Conservation (phyloP, 208 protist genomes). For the Leishmania arabica region DNA sequence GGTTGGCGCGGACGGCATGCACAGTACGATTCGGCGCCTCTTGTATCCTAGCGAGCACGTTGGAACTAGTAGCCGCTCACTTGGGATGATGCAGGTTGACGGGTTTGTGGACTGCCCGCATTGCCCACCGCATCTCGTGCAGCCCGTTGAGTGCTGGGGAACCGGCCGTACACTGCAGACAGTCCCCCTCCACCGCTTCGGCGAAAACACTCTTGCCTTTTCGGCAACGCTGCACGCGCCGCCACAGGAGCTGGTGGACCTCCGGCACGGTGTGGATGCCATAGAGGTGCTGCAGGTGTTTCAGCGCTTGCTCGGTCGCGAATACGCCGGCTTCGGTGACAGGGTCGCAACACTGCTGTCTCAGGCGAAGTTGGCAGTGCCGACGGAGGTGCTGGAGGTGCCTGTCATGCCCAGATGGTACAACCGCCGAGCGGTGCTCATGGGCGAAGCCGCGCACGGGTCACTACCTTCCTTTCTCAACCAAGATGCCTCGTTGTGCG, state of each 20-base stretch:
- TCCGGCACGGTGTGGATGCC: slow-evolving; percentile 40
- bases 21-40: slow-evolving; percentile 79
- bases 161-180: slow-evolving; percentile 36
- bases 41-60: slow-evolving; percentile 81
- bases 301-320: slow-evolving; percentile 43
- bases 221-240: slow-evolving; percentile 68
- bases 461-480: slow-evolving; percentile 82
- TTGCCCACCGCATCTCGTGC: slow-evolving; percentile 45
- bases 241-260: slow-evolving; percentile 58
- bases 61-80: slow-evolving; percentile 59
- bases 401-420: slow-evolving; percentile 91
- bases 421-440: slow-evolving; percentile 85
- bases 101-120: slow-evolving; percentile 52
- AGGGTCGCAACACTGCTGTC: slow-evolving; percentile 40
- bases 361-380: slow-evolving; percentile 57
- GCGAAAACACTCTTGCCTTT: slow-evolving; percentile 61
- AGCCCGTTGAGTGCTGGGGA: slow-evolving; percentile 76
- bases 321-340: slow-evolving; percentile 62
- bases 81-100: slow-evolving; percentile 83
- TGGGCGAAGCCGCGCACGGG: slow-evolving; percentile 88
- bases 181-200: slow-evolving; percentile 50
- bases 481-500: slow-evolving; percentile 87
- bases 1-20: slow-evolving; percentile 87
- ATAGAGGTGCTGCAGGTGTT: slow-evolving; percentile 52
- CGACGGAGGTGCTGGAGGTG: slow-evolving; percentile 78